Evolutionary conservation across 2,329 filamentous ascomycete genomes (phyloP).

Genomic region (Pseudogymnoascus sp.): DNA sequence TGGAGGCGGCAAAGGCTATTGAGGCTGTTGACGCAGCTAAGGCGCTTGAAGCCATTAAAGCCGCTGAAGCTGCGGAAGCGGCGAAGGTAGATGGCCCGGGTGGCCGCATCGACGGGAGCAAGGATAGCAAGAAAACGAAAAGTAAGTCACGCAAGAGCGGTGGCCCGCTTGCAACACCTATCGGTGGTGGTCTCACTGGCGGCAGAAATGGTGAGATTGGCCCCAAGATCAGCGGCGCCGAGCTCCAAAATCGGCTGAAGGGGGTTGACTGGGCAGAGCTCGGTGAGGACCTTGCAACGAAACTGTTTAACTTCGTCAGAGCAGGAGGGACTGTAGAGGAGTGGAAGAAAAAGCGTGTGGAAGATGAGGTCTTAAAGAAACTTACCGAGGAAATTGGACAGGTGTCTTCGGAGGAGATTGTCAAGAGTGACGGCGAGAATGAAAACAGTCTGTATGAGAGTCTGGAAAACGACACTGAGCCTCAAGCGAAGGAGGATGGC

Average conservation of each 20-base stretch:
- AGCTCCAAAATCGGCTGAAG: neutral
- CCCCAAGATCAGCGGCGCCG: neutral
- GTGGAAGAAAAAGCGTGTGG: neutral
- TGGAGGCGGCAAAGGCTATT: neutral
- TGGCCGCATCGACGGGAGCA: neutral
- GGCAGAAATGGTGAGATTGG: neutral
- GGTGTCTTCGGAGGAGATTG: neutral
- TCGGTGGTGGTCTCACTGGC: neutral
- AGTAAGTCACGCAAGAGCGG: neutral
- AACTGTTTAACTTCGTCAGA: neutral
- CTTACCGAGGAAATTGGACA: neutral
- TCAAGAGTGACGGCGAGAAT: neutral
- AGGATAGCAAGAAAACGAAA: neutral
- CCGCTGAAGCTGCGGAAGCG: neutral
- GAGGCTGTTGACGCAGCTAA: neutral
- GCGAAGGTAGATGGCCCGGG: neutral
- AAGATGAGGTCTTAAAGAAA: neutral
- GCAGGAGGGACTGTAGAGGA: neutral
- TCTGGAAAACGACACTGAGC: neutral
- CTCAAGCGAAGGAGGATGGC: neutral
- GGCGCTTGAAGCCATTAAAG: neutral
- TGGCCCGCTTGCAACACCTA: neutral
- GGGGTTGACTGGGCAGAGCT: neutral
- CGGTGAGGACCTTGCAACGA: neutral
- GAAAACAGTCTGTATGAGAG: neutral